Evolutionary conservation across 1,284 basidiomycete genomes (phyloP), one percentile per base, ranked within the genome.

Genomic region (Grifola frondosa): DNA sequence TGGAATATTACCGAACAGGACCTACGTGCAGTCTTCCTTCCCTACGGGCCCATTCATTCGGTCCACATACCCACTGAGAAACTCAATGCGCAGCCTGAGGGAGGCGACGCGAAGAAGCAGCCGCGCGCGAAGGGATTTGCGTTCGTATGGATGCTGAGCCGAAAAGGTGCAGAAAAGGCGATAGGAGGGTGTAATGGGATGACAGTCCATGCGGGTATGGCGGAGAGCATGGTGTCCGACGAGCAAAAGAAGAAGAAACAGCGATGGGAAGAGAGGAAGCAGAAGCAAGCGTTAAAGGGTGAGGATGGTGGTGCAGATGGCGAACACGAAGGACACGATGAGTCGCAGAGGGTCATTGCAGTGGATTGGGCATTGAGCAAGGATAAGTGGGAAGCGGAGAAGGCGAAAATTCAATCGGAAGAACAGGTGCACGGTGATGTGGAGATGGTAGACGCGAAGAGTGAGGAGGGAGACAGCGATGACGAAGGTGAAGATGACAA

Each of bases 331-430:
- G 65, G 60, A 3, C 65, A 67, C 17, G 67, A 63, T 12, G 67
- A 67, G 21, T 69, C 71, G 13, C 84, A 81, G 53, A 73, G 94
- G 37, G 71, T 81, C 13, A 89, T 97, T 19, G 93, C 94, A 5
- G 96, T 99, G 25, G 95, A 98, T 69, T 98, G 94, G 92, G 94
- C 94, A 5, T 66, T 98, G 59, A 91, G 91, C 62, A 97, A 98
- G 68, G 88, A 91, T 44, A 89, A 88, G 63, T 97, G 90, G 88
- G 78, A 92, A 62, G 82, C 88, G 59, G 86, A 84, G 64, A 84
- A 80, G 66, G 80, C 72, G 50, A 80, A 71, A 65, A 63, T 76
- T 40, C 70, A 73, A 31, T 70, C 65, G 23, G 65, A 58, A 10
- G 64, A 58, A 23, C 63, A 67, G 31, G 69, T 57, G n/a, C 59